These are phyloP conservation scores for Thamnidium elegans DNA, from an alignment of 192 early-diverging fungal species.

Conservation along the genomic window DNA sequence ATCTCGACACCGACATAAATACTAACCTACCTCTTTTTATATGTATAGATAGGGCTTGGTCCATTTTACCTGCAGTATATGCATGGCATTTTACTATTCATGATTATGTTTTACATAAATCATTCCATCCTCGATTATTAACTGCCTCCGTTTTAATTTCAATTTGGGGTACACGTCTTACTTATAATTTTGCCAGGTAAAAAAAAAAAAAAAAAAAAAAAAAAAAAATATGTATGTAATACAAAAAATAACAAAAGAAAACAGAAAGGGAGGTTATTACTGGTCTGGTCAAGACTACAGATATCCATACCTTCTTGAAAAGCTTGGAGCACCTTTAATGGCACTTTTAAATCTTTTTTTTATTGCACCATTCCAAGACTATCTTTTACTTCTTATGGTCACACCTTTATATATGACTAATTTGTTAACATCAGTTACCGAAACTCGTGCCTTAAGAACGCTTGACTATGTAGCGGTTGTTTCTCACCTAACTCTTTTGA, in stretches of 20 bases:
- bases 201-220: not conserved
- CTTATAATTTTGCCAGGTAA: constrained; percentile 68
- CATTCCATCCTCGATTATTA: constrained; percentile 39
- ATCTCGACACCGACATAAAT: not conserved
- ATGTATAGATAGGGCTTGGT: constrained; percentile 71
- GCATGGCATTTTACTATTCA: constrained; percentile 53
- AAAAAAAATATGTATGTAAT: not conserved
- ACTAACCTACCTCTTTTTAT: not conserved
- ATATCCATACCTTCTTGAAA: constrained; percentile 50
- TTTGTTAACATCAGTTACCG: not conserved
- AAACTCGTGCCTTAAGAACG: constrained; percentile 31
- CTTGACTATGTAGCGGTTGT: constrained; percentile 46
- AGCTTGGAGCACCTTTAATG: constrained; percentile 49
- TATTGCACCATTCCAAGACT: constrained; percentile 70
- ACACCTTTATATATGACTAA: constrained; percentile 49
- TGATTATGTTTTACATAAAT: constrained; percentile 39
- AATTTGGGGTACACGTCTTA: constrained; percentile 72
- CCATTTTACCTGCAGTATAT: constrained; percentile 64
- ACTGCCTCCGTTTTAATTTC: constrained; percentile 46
- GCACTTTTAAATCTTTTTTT: constrained; percentile 67
- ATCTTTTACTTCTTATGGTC: constrained; percentile 61
- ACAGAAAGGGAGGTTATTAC: constrained; percentile 72
- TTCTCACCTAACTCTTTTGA: constrained; percentile 47
- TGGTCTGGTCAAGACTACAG: constrained; percentile 73
- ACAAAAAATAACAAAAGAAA: not conserved